Base-by-base conservation (phyloP, 73 alveolate genomes). In the Paramecium primaurelia region DNA sequence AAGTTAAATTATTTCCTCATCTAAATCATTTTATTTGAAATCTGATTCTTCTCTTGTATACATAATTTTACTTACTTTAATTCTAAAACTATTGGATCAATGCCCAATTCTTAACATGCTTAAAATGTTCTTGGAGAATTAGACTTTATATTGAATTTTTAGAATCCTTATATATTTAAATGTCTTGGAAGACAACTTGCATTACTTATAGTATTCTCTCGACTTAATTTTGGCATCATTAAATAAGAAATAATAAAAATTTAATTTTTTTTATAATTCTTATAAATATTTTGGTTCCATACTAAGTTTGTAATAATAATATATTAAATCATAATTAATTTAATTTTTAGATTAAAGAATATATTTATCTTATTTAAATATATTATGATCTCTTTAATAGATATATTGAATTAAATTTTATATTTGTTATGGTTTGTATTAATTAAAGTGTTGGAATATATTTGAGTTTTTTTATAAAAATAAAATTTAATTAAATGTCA, bases 41-140 rank as follows among this genome's bases (percentile, higher is more conserved):
- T 80, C 77, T n/a, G 25, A 8, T n/a, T 44, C 73, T 32, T 80
- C 91, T 47, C 91, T 80, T 26, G 25, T 40, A 49, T 80, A 45
- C 20, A 45, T 40, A 8, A 26, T 20, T 44, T 9, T 16, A 7
- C 16, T 54, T 80, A 80, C 91, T 80, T 80, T 49, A 80, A 11
- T 40, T 80, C 75, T 10, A 80, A 42, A 26, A 80, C 75, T 10
- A 38, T 28, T 2, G 73, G 77, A 80, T 80, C 91, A n/a, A 80
- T 40, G 16, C 91, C 91, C 49, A 80, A 80, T 36, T 80, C 91
- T 47, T 49, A 32, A 26, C 91, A 80, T 7, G 91, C 91, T 47
- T 80, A 80, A 0, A 80, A 20, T 20, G 91, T 80, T 44, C 91
- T 40, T 32, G 91, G 91, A 28, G 91, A 80, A 25, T 80, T 80